phyloP scores from a whole-genome alignment of 1,139 yeast species.

The Yamadazyma taylorii region DNA sequence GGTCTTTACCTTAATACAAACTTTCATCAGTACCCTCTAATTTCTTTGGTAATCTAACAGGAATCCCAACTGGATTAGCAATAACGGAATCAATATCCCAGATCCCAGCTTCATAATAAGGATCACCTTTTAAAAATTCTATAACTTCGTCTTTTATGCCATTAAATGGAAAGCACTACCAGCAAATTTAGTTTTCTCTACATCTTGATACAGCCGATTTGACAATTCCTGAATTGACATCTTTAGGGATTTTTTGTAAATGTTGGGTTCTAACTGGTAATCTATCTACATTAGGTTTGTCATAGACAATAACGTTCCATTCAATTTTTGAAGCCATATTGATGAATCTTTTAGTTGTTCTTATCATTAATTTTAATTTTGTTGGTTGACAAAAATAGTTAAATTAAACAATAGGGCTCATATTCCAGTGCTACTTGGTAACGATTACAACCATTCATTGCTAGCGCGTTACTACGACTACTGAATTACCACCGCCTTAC shows the following conservation, averaged over 20 bases:
- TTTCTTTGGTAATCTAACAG: conserved; percentile 31
- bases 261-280: conserved; percentile 57
- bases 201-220: conserved; percentile 61
- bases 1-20: too few species aligned
- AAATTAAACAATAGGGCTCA: too few species aligned
- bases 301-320: conserved; percentile 72
- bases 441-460: too few species aligned
- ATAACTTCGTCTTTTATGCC: conserved; percentile 65
- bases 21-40: conserved; percentile 26
- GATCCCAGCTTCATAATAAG: conserved; percentile 63
- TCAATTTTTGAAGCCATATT: conserved; percentile 36
- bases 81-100: conserved; percentile 73
- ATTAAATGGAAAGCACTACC: conserved; percentile 67
- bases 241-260: conserved; percentile 51
- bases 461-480: too few species aligned
- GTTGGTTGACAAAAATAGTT: background rate
- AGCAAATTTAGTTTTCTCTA: conserved; percentile 55
- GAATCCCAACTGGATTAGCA: conserved; percentile 54
- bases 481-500: too few species aligned
- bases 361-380: conserved; percentile 6
- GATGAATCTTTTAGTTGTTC: conserved; percentile 10
- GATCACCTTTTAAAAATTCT: conserved; percentile 62
- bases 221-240: conserved; percentile 54
- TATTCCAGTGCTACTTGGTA: too few species aligned
- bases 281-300: conserved; percentile 65